Conservation (phyloP, 148 eudicot genomes). For the Beta vulgaris region DNA sequence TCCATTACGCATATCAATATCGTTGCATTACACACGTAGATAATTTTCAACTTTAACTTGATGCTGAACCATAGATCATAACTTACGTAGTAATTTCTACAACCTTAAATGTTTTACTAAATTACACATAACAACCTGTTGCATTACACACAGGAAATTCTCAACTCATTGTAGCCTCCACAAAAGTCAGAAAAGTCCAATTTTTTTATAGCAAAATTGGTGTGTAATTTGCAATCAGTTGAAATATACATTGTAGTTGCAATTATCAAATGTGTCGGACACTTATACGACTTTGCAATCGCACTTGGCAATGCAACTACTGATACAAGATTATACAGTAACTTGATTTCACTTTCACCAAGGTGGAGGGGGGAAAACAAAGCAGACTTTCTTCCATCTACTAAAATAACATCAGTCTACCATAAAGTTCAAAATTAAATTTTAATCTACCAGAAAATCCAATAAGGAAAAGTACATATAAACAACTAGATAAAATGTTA, state of each 20-base stretch:
- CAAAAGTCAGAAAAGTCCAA: not conserved
- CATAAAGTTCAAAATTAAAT: too few species aligned
- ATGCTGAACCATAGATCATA: too few species aligned
- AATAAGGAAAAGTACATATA: not conserved
- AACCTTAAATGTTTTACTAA: too few species aligned
- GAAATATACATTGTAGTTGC: not conserved
- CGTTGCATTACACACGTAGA: too few species aligned
- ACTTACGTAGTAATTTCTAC: too few species aligned
- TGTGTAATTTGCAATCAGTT: not conserved
- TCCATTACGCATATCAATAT: too few species aligned
- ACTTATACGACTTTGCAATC: not conserved
- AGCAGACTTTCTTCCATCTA: not conserved
- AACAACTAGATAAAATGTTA: not conserved
- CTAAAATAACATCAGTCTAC: too few species aligned
- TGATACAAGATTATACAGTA: not conserved
- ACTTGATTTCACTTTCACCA: not conserved
- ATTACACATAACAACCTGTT: not conserved
- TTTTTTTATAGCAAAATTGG: not conserved
- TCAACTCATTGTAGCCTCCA: not conserved
- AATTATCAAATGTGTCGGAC: not conserved
- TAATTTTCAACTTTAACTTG: too few species aligned
- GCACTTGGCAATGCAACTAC: not conserved
- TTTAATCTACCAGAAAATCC: too few species aligned
- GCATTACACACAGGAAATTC: not conserved
- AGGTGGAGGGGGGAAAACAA: not conserved